Evolutionary conservation across 2,329 filamentous ascomycete species (phyloP), one percentile per base, ranked within the genome.

Genomic region (Talaromyces funiculosus): DNA sequence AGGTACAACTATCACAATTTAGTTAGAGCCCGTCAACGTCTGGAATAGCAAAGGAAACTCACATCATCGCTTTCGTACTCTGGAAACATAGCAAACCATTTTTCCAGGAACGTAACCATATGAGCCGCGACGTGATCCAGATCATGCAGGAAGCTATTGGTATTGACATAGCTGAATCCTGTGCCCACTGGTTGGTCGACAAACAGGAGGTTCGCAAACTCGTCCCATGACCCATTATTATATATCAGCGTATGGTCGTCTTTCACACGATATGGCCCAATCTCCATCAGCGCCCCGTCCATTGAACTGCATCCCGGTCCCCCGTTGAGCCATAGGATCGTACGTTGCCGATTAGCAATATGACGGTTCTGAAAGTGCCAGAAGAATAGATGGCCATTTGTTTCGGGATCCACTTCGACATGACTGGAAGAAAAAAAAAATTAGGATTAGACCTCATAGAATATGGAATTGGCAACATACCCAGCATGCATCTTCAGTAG

Each of bases 311-410:
- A 99, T 29, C 95, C 94, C 1, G 94, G 94, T 0, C 94, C 95
- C 58, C 94, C 95, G 72, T 99, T 99, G 61, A 99, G 79, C 94
- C 95, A 99, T 70, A 99, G 87, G 10, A 99, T 89, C 2, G 92
- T 96, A 61, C 94, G 86, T 73, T 94, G 90, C 68, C 84, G 86
- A 72, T 97, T 90, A 61, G 92, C 93, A 67, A 99, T 96, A 74
- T 99, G 94, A 67, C 90, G 85, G 73, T 97, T 97, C 73, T 96
- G 86, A 73, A 90, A 97, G 71, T 97, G 90, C 94, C 94, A 99
- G 81, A 99, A 99, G 81, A 97, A 99, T 18, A 99, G 78, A 75
- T 97, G 96, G 67, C 91, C 93, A 72, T 97, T 91, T 73, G 89
- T 84, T 66, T 91, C 87, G 20, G 89, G 84, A 35, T 87, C 89